Percentiles rank a stretch among this genome's conserved stretches.
These are phyloP conservation scores for Xylaria curta DNA, from an alignment of 495 filamentous ascomycete genomes.

Conservation along the genomic window DNA sequence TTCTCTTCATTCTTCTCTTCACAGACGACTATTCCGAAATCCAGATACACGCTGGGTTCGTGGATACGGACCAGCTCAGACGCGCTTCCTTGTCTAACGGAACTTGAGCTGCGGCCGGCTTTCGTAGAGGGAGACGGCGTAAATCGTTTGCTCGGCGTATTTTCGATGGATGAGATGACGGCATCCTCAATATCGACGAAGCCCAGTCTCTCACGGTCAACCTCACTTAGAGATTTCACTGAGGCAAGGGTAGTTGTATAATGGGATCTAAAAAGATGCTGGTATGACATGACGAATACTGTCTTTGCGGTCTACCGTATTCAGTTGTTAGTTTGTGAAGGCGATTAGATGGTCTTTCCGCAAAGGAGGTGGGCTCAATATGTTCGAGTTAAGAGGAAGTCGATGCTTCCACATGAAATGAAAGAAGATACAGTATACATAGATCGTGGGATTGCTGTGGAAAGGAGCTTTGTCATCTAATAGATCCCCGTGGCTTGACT, in stretches of 20 bases:
- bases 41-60: background rate
- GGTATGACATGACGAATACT: background rate
- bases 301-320: background rate
- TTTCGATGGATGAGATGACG: background rate
- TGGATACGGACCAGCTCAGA: background rate
- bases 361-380: background rate
- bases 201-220: background rate
- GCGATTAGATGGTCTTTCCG: background rate
- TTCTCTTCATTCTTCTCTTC: background rate
- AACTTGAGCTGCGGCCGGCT: background rate
- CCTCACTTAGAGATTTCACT: background rate
- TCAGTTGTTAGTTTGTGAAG: background rate
- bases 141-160: background rate
- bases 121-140: background rate
- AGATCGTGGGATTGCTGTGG: background rate
- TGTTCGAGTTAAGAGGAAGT: background rate
- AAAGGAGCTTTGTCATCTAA: background rate
- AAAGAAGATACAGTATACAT: background rate
- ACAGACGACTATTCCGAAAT: background rate
- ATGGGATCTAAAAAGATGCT: background rate
- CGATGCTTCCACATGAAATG: background rate
- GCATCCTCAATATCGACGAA: background rate
- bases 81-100: background rate
- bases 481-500: background rate
- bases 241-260: background rate